Evolutionary conservation across 140 eudicot genomes (phyloP), one percentile per base, ranked within the genome.

Genomic region (Erigeron philadelphicus): DNA sequence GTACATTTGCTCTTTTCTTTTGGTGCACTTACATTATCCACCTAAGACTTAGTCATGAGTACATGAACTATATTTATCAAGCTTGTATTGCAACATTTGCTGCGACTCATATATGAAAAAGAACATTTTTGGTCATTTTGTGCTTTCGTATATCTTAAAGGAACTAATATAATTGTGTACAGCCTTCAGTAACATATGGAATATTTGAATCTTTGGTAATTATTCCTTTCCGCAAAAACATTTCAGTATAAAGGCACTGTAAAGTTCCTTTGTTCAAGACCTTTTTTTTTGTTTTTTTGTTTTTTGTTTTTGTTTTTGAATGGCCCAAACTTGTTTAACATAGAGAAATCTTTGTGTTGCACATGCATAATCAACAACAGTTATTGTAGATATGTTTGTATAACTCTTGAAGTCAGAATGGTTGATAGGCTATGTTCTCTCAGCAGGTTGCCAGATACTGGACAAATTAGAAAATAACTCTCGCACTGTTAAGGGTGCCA

Each of bases 401-500:
- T 46, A 21, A 43, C 35, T 50, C 42, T 52, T 5, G 45, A 71
- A 59, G 35, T 61, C 40, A 48, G 13, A 53, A 57, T 59, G 52
- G 8, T 67, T 76, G 79, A 61, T 61, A 55, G 67, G 55, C 53
- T 69, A 73, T 74, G n/a, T 64, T 16, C 50, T 80, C 6, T 76
- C 55, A 79, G 71, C 88, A 94, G 99, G 95, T 70, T 85, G 95
- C 76, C 85, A 83, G 74, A 83, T 78, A 43, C 81, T 89, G 80
- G 89, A 89, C 88, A 77, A 81, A 75, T 47, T 89, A 78, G 99
- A 94, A 68, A 83, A 71, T 66, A 85, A 87, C 78, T 87, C 97
- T 63, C 95, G 97, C 53, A 87, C 86, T 1, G 85, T 79, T 59
- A 89, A 90, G 76, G 96, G 99, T 80, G 96, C 99, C 16, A 87